Evolutionary conservation across 2,329 filamentous ascomycete genomes (phyloP).

Genomic region (Bipolaris oryzae): DNA sequence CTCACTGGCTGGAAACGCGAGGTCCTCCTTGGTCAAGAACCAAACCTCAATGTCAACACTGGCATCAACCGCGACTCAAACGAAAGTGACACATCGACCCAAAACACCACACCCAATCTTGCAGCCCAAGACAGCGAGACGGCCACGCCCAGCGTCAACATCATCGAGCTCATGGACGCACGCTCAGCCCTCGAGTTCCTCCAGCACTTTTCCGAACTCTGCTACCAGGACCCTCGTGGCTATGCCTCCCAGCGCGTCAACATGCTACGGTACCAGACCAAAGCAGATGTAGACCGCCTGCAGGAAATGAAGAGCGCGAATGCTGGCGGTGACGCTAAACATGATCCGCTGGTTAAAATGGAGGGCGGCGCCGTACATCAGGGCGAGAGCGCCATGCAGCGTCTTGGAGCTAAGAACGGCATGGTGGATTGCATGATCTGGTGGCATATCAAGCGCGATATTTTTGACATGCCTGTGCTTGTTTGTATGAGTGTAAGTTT

Average conservation of each 20-base stretch:
- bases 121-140: constrained; percentile 43
- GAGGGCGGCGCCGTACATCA: constrained; percentile 41
- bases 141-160: constrained; percentile 76
- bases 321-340: constrained; percentile 27
- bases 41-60: constrained; percentile 85
- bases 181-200: constrained; percentile 94
- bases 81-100: constrained; percentile 48
- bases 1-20: constrained; percentile 94
- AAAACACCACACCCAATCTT: constrained; percentile 56
- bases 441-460: constrained; percentile 95
- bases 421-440: constrained; percentile 95
- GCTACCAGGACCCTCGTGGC: constrained; percentile 88
- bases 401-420: constrained; percentile 79
- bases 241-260: constrained; percentile 83
- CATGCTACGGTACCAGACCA: constrained; percentile 80
- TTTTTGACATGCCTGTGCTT: constrained; percentile 98
- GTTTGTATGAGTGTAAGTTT: constrained; percentile 94
- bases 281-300: constrained; percentile 43
- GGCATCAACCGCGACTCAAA: constrained; percentile 56
- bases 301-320: constrained; percentile 32
- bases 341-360: constrained; percentile 37
- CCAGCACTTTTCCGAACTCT: constrained; percentile 90
- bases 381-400: constrained; percentile 80
- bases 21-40: constrained; percentile 82
- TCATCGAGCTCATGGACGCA: constrained; percentile 91